Evolutionary conservation across 2,329 filamentous ascomycete genomes (phyloP).

Genomic region (Arthrobotrys sinensis): DNA sequence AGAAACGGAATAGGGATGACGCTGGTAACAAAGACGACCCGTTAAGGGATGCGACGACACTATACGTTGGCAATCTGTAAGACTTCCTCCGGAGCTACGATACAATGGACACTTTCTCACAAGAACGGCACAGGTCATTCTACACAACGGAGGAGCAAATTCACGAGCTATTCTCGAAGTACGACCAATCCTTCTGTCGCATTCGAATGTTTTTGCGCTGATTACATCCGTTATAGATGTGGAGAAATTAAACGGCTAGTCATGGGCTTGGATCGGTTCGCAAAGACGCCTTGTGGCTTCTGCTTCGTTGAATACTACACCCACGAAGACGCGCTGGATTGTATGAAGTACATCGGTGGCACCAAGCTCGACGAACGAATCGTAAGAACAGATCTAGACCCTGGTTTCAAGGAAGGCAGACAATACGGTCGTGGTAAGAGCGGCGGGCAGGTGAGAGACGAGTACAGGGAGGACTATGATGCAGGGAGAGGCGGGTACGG

Average conservation of each 20-base stretch:
- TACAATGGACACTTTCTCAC: slow-evolving; percentile 56
- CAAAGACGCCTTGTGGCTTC: slow-evolving; percentile 98
- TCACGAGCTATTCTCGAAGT: slow-evolving; percentile 95
- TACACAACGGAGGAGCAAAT: slow-evolving; percentile 99
- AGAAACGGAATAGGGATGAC: slow-evolving; percentile 63
- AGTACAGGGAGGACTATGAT: slow-evolving; percentile 97
- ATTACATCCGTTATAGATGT: slow-evolving; percentile 70
- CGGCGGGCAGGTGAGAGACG: slow-evolving; percentile 95
- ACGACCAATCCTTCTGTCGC: slow-evolving; percentile 60
- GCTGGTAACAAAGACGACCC: slow-evolving; percentile 76
- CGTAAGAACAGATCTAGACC: slow-evolving; percentile 94
- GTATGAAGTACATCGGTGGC: slow-evolving; percentile 97
- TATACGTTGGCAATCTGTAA: slow-evolving; percentile 97
- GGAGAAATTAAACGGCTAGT: slow-evolving; percentile 98
- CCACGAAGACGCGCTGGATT: slow-evolving; percentile 95
- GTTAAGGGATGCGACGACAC: slow-evolving; percentile 87
- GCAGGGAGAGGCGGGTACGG: slow-evolving; percentile 93
- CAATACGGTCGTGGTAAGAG: slow-evolving; percentile 85
- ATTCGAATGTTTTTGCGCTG: background rate
- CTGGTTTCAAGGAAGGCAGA: slow-evolving; percentile 93
- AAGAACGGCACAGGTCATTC: slow-evolving; percentile 77
- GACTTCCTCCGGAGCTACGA: slow-evolving; percentile 65
- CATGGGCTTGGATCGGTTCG: slow-evolving; percentile 97
- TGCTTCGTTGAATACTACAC: slow-evolving; percentile 99
- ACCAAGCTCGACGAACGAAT: slow-evolving; percentile 98